These are phyloP conservation scores for Leucaena leucocephala DNA, from an alignment of 306 rosid species.

Conservation along the genomic window DNA sequence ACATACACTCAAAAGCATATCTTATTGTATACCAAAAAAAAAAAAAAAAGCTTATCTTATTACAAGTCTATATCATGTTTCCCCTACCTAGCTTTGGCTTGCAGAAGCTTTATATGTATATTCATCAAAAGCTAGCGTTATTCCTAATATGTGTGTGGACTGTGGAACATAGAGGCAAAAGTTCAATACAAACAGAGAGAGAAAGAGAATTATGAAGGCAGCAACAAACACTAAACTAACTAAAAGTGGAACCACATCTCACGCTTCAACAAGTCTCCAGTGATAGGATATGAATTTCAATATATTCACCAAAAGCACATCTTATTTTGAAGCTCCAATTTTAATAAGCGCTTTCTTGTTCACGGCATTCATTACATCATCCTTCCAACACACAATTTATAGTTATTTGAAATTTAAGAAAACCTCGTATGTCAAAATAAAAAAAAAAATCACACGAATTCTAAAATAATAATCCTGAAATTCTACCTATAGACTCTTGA, in stretches of 20 bases:
- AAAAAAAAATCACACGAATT: background rate
- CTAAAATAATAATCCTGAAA: background rate
- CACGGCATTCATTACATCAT: background rate
- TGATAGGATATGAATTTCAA: background rate
- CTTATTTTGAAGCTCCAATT: background rate
- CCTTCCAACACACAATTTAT: background rate
- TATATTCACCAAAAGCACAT: background rate
- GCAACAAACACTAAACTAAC: background rate
- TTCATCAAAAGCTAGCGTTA: too few relatives aligned
- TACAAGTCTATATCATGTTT: background rate
- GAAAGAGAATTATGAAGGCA: background rate
- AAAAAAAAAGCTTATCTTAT: slow-evolving; percentile 25
- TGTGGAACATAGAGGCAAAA: background rate
- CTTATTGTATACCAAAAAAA: too few relatives aligned
- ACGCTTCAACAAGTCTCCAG: background rate
- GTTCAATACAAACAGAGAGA: background rate
- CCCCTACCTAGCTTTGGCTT: background rate
- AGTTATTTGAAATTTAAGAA: background rate
- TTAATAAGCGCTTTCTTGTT: background rate
- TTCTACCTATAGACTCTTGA: background rate
- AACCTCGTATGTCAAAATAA: background rate
- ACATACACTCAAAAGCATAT: slow-evolving; percentile 23
- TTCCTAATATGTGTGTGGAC: too few relatives aligned
- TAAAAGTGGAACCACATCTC: background rate
- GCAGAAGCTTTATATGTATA: background rate